Percentiles rank a stretch among this genome's conserved stretches.
Conservation (phyloP, 2,329 filamentous ascomycete species). For the Nothophaeocryptopus gaeumannii region DNA sequence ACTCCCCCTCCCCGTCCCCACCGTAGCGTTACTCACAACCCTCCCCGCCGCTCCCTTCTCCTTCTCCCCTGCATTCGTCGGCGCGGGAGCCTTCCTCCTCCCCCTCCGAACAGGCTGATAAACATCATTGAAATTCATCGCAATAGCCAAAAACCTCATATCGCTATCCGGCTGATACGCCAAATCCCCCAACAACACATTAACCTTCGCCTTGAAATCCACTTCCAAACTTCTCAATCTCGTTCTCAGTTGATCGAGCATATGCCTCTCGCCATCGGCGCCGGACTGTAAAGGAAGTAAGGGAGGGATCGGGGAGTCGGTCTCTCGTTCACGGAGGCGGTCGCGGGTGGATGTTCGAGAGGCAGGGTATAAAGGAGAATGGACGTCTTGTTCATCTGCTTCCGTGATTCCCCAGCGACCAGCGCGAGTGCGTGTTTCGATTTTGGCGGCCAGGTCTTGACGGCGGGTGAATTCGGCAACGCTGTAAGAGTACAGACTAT, state of each 20-base stretch:
- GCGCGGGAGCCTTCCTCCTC: constrained; percentile 22
- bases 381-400: constrained; percentile 42
- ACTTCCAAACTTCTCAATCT: constrained; percentile 69
- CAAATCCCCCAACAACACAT: constrained; percentile 81
- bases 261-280: constrained; percentile 52
- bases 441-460: constrained; percentile 78
- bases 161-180: constrained; percentile 92
- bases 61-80: constrained; percentile 16
- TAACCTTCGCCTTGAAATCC: constrained; percentile 75
- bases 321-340: constrained; percentile 26
- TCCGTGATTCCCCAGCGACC: constrained; percentile 64
- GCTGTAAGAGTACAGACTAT: constrained; percentile 90
- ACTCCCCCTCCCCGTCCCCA: neutral
- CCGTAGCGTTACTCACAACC: neutral
- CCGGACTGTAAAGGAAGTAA: constrained; percentile 39
- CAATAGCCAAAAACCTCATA: constrained; percentile 90
- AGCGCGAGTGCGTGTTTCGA: constrained; percentile 63
- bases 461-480: constrained; percentile 89
- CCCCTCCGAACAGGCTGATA: constrained; percentile 75
- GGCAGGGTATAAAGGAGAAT: constrained; percentile 22
- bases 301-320: constrained; percentile 43
- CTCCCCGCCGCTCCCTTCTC: constrained; percentile 1
- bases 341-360: constrained; percentile 6
- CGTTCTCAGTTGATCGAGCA: constrained; percentile 72
- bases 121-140: constrained; percentile 99